Evolutionary conservation across 805 yeast genomes (phyloP), one percentile per base, ranked within the genome.

Genomic region (Lachancea quebecensis): DNA sequence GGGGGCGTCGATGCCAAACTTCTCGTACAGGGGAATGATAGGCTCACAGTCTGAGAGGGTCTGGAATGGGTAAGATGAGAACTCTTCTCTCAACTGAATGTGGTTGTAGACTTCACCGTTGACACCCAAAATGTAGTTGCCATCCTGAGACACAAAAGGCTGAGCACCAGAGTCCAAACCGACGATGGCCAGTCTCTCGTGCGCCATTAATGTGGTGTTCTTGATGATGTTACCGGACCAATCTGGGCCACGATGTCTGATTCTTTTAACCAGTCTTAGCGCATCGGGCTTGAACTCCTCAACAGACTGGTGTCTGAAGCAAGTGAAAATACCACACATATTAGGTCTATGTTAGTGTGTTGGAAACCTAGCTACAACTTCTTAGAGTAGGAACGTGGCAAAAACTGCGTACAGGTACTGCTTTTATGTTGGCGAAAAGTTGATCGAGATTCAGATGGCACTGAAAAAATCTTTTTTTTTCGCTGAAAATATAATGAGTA

Each of bases 61-160:
- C 70, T 85, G 78, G 79, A 77, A 93, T 50, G 71, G 66, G 70
- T 93, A 93, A 44, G 78, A 84, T 41, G 73, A 57, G 61, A 82
- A 78, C 69, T 85, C 78, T 40, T 77, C 78, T 76, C 99, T 83
- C 62, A 93, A 65, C 57, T 82, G 75, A 67, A 90, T 87, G 72
- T 93, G 99, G 83, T 93, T 93, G 73, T 93, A 93, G 61, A 93
- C 91, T 72, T 93, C 99, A 59, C 98, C 99, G 75, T 93, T 93
- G 66, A 93, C 99, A 50, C 95, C 79, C 52, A 93, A 73, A 31
- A 79, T 68, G 64, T 78, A 78, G 57, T 81, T 70, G 50, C 77
- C 95, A 58, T 89, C 95, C 46, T 75, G 72, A 50, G 87, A 84
- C 51, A 82, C 75, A 71, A 93, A 85, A 55, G 99, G 99, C 73